phyloP scores from a whole-genome alignment of 1,284 basidiomycete genomes.

The Ganoderma multipileum region DNA sequence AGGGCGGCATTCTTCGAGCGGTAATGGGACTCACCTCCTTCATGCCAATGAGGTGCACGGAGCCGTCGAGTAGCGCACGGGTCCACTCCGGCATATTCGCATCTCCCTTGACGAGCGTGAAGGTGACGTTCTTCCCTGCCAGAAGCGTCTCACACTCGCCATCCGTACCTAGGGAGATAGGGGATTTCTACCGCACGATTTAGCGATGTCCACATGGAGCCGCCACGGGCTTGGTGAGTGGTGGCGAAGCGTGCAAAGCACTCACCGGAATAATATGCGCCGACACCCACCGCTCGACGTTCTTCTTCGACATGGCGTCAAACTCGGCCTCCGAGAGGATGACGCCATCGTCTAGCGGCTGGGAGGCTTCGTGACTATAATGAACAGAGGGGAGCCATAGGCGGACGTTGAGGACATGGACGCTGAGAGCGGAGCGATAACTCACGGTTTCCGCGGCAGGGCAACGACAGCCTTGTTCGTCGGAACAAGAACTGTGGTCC shows the following conservation, averaged over 20 bases:
- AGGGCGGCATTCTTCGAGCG: not conserved
- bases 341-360: constrained; percentile 48
- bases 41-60: constrained; percentile 57
- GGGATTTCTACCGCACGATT: constrained; percentile 9
- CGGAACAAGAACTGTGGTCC: constrained; percentile 72
- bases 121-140: constrained; percentile 58
- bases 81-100: constrained; percentile 58
- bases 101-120: constrained; percentile 46
- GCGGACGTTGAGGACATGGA: constrained; percentile 1
- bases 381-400: constrained; percentile 10
- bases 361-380: constrained; percentile 62
- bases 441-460: constrained; percentile 76
- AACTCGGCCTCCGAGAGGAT: constrained; percentile 69
- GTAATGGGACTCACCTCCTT: constrained; percentile 54
- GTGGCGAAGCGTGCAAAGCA: constrained; percentile 12
- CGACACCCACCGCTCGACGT: constrained; percentile 76
- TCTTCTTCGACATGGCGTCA: constrained; percentile 60
- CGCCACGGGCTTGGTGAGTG: not conserved
- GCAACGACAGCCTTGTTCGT: constrained; percentile 86
- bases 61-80: constrained; percentile 59
- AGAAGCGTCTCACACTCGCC: constrained; percentile 57
- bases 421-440: constrained; percentile 20
- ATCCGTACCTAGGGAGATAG: constrained; percentile 46
- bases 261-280: constrained; percentile 77
- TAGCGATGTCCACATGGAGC: not conserved